Conservation (phyloP, 176 grass and related monocot species). For the Aegilops tauschii region DNA sequence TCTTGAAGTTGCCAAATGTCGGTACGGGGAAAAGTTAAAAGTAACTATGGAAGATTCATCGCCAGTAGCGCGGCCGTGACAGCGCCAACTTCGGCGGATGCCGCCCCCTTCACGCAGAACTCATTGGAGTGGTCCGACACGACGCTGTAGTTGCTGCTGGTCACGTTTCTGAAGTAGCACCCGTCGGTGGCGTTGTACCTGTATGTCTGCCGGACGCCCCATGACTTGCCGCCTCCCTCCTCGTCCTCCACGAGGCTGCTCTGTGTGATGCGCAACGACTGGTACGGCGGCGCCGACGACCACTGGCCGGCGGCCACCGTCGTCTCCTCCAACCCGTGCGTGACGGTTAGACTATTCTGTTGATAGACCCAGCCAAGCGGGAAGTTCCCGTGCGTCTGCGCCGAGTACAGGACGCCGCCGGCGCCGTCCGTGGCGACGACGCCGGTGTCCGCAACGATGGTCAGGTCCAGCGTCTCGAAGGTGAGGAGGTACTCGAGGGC, state of each 20-base stretch:
- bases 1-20: too few species aligned
- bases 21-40: too few species aligned
- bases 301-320: constrained; percentile 13
- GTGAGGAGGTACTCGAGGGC: constrained; percentile 44
- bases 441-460: constrained; percentile 34
- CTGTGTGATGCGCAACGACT: constrained; percentile 53
- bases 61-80: neutral
- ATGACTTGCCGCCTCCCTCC: constrained; percentile 32
- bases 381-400: constrained; percentile 48
- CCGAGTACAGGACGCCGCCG: neutral
- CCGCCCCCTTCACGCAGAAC: constrained; percentile 5
- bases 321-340: constrained; percentile 48
- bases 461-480: constrained; percentile 61
- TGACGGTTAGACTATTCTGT: neutral
- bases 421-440: neutral
- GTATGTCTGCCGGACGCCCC: constrained; percentile 60
- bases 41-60: neutral
- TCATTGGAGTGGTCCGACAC: constrained; percentile 41
- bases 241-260: constrained; percentile 54
- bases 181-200: constrained; percentile 60
- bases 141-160: constrained; percentile 47
- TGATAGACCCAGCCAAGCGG: constrained; percentile 41
- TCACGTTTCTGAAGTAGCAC: constrained; percentile 61
- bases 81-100: constrained; percentile 6
- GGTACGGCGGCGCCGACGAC: neutral